Conservation (phyloP, 2,329 filamentous ascomycete species). For the Talaromyces piceae region DNA sequence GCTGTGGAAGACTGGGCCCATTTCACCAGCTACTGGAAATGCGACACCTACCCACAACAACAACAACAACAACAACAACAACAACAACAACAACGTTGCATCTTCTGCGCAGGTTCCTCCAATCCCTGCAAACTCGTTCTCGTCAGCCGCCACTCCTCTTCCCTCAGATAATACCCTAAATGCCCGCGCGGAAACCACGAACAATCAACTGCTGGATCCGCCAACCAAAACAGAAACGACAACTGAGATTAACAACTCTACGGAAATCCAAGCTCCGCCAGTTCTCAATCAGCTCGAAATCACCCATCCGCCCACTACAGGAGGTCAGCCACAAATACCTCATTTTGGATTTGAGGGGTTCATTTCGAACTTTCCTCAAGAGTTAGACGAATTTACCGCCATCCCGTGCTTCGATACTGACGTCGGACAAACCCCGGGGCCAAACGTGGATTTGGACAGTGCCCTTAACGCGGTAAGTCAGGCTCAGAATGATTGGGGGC, state of each 20-base stretch:
- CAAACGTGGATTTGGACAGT: not conserved
- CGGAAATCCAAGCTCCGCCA: not conserved
- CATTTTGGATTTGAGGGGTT: conserved; percentile 34
- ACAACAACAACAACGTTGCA: not conserved
- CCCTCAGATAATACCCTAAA: not conserved
- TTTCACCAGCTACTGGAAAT: conserved; percentile 24
- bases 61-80: too few species aligned
- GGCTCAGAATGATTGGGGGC: not conserved
- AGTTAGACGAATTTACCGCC: conserved; percentile 33
- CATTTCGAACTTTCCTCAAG: conserved; percentile 34
- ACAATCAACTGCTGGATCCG: not conserved
- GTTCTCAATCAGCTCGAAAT: conserved; percentile 18
- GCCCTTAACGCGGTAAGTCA: not conserved
- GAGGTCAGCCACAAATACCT: conserved; percentile 16
- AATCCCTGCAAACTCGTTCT: not conserved
- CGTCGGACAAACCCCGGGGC: not conserved
- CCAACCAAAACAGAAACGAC: not conserved
- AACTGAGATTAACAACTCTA: not conserved
- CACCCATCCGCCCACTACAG: conserved; percentile 16
- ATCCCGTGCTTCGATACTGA: conserved; percentile 34
- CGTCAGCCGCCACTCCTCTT: not conserved
- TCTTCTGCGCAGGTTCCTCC: not conserved
- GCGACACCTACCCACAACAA: conserved; percentile 9
- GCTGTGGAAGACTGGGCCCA: conserved; percentile 38
- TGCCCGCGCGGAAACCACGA: not conserved